Evolutionary conservation across 1,139 yeast species (phyloP).

Genomic region (Spathaspora sp.): DNA sequence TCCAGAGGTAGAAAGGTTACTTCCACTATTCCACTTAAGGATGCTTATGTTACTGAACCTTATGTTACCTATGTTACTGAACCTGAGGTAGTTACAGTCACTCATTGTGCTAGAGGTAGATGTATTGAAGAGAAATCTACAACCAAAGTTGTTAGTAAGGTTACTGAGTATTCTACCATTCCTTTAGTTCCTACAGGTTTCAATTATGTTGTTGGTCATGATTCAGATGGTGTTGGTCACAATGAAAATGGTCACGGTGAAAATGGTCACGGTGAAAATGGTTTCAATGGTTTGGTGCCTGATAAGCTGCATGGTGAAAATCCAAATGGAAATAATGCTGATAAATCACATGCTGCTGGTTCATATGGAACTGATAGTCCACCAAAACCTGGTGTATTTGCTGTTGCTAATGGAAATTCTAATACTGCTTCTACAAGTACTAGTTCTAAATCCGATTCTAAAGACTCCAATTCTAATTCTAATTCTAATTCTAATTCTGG

Average conservation of each 20-base stretch:
- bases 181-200: constrained; percentile 4
- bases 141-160: not conserved
- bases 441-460: too few relatives aligned
- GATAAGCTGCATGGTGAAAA: not conserved
- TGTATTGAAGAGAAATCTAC: constrained; percentile 3
- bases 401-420: not conserved
- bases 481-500: too few relatives aligned
- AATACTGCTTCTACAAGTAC: not conserved
- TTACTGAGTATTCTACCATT: constrained; percentile 2
- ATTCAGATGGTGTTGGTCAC: not conserved
- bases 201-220: not conserved
- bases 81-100: not conserved
- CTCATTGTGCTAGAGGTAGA: constrained; percentile 4
- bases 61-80: not conserved
- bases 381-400: not conserved
- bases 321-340: not conserved
- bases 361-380: not conserved
- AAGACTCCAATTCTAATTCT: too few relatives aligned
- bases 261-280: not conserved
- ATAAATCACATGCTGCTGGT: not conserved
- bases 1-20: constrained; percentile 3
- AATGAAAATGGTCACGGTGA: not conserved
- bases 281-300: not conserved
- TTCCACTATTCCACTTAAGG: constrained; percentile 3
- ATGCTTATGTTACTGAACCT: constrained; percentile 4